A percentile compares a stretch with the other conserved stretches of the same genome.
These are phyloP conservation scores for Verticillium nubilum DNA, from an alignment of 2,329 filamentous ascomycete species.

Conservation along the genomic window DNA sequence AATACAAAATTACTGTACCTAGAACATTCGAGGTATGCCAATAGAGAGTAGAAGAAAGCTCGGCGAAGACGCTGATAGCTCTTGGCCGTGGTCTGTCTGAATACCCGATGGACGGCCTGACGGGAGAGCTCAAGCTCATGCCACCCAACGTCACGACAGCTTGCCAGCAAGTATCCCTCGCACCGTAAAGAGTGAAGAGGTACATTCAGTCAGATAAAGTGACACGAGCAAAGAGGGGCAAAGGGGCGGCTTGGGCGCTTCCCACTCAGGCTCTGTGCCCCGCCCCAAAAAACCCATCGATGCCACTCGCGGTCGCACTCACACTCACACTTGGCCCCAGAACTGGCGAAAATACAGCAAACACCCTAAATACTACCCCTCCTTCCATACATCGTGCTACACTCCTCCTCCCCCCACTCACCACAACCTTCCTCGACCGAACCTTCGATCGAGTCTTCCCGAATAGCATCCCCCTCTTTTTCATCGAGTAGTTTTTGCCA, in stretches of 20 bases:
- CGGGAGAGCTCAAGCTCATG: too few species aligned
- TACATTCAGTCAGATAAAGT: not conserved
- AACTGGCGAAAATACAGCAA: not conserved
- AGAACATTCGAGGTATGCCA: too few species aligned
- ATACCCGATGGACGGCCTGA: too few species aligned
- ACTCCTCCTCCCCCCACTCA: not conserved
- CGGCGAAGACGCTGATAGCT: too few species aligned
- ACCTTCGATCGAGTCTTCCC: not conserved
- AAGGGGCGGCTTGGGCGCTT: not conserved
- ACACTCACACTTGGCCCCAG: not conserved
- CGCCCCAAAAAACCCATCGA: not conserved
- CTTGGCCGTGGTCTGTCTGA: too few species aligned
- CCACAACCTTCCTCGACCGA: not conserved
- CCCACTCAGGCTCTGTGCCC: not conserved
- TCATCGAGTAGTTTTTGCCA: not conserved
- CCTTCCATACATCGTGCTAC: not conserved
- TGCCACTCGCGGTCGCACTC: not conserved
- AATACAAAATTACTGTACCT: too few species aligned
- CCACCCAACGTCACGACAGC: not conserved
- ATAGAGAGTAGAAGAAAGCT: too few species aligned
- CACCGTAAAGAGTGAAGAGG: not conserved
- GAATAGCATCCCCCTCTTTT: not conserved
- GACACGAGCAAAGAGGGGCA: not conserved
- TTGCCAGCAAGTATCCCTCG: not conserved
- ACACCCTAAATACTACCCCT: not conserved